phyloP scores from a whole-genome alignment of 2,329 filamentous ascomycete species.

The Chrysoporthe deuterocubensis region DNA sequence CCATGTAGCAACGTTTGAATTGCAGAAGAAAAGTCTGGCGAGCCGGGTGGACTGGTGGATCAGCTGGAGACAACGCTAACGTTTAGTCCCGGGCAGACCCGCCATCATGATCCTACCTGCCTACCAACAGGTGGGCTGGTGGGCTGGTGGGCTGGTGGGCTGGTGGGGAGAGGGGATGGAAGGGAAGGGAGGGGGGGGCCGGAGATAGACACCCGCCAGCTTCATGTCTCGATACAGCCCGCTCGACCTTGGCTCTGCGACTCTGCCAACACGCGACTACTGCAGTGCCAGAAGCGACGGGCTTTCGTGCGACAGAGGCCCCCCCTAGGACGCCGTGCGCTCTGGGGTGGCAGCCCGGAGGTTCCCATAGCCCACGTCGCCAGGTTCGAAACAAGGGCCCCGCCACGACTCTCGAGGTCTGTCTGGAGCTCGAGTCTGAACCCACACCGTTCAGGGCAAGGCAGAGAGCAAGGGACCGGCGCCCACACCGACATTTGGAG shows the following conservation, averaged over 20 bases:
- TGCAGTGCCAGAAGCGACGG: not conserved
- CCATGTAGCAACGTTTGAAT: not conserved
- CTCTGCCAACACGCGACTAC: not conserved
- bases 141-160: not conserved
- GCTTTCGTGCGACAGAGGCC: not conserved
- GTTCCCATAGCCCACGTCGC: not conserved
- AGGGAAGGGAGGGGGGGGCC: not conserved
- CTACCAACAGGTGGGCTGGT: not conserved
- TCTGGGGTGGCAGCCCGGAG: not conserved
- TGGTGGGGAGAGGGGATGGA: not conserved
- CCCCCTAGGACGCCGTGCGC: not conserved
- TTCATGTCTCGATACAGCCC: not conserved
- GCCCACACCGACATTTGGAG: constrained; percentile 29
- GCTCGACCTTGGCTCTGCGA: not conserved
- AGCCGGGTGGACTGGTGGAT: constrained; percentile 1
- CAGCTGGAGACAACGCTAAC: not conserved
- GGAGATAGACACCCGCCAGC: not conserved
- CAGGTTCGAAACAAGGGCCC: not conserved
- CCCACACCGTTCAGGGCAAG: constrained; percentile 6
- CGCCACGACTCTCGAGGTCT: not conserved
- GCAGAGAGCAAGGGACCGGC: constrained; percentile 15
- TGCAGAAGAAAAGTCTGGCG: not conserved
- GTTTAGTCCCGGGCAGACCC: constrained; percentile 13
- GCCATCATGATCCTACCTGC: constrained; percentile 13
- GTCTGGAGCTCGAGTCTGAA: not conserved